Evolutionary conservation across 768 basidiomycete genomes (phyloP), one percentile per base, ranked within the genome.

Genomic region (Mycena indigotica): DNA sequence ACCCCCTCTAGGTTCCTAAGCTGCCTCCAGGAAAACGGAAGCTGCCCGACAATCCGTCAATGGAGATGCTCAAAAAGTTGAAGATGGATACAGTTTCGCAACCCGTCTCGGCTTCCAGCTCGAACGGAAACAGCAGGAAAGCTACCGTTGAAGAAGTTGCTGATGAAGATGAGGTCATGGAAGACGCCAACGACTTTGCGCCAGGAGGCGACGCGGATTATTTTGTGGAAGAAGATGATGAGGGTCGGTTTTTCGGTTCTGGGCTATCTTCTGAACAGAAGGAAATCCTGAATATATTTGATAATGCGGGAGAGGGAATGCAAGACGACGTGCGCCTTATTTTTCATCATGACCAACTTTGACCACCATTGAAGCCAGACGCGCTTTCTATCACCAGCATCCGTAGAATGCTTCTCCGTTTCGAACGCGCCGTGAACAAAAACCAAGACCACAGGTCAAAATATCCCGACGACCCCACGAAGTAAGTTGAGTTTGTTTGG

Each of bases 371-470:
- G 61, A 58, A 91, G 91, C 73, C 77, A 26, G 87, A 88, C 64
- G 84, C 82, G 58, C 72, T 95, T 55, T 86, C 87, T 2, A 74
- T 91, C 3, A 84, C 86, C 12, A 78, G 81, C 35, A 82, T 97
- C 25, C 83, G 92, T 55, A 82, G 88, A 67, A 77, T 88, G 54
- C 77, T 98, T 25, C 76, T 91, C 38, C 80, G 84, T 35, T 89
- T 99, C 65, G 95, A 98, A 73, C 84, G 93, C 39, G 86, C 92
- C 1, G 88, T 90, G 21, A 88, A 92, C 71, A 98, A 95, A 75
- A 99, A 99, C 71, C 91, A 95, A 67, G 94, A 95, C 70, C 89
- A 96, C 68, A 82, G 97, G 28, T 95, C 94, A n/a, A 97, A 97
- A 72, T 92, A 91, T 70, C 90, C 93, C 0, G 83, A 91, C 58